Evolutionary conservation across 306 rosid genomes (phyloP), one percentile per base, ranked within the genome.

Genomic region (Sindora glabra): DNA sequence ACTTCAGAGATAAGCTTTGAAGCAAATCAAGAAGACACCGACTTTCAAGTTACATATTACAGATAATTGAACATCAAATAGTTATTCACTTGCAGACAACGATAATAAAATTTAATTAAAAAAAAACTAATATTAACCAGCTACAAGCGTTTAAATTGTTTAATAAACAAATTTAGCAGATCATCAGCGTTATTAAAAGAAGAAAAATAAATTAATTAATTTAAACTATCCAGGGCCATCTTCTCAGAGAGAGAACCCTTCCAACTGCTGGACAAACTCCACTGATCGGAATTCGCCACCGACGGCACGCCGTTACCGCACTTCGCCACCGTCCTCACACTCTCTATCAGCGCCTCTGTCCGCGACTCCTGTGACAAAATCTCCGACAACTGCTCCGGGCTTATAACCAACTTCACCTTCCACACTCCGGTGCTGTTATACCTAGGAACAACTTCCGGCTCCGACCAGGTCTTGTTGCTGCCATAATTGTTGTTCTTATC

Each of bases 361-460:
- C 83, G 62, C 8, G 82, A 52, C 1, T 82, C 81, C 33, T 86
- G 89, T 1, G 91, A 81, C 81, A 89, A 71, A 19, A 89, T 89
- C 57, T 86, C 86, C 13, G 95, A 81, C 37, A 89, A 56, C 77
- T 86, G 84, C 54, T 83, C 80, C 0, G 95, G 89, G 67, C 82
- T 81, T 10, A 89, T 86, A 2, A 86, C 95, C 59, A 89, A 48
- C 73, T 83, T 89, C 59, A 86, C 97, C 74, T 89, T 89, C 97
- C 97, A 89, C 13, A 86, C 89, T 2, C 91, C 97, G 0, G 67
- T 30, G 8, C 58, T 73, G 21, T 79, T 79, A 48, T 77, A 86
- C 81, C 83, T 77, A 4, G 95, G 85, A 45, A 85, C 17, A 42
- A 79, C 83, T 29, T 82, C 90, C 1, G 78, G 78, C 3, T 74